Conservation (phyloP, 108 stramenopile genomes). For the Skeletonema grethae region DNA sequence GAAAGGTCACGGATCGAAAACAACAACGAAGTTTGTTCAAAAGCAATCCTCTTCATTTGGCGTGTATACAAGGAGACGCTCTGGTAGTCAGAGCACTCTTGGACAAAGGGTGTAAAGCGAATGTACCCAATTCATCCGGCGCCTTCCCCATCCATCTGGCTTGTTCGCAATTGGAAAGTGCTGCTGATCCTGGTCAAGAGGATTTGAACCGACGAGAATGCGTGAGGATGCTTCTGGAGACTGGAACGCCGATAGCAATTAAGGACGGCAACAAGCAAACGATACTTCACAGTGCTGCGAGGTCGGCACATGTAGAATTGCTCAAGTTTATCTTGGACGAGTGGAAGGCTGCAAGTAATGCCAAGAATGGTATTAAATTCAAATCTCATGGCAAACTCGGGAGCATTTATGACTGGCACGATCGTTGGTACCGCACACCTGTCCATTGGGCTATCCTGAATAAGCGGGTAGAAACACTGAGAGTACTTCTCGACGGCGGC, state of each 20-base stretch:
- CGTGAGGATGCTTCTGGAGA: conserved; percentile 53
- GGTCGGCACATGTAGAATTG: conserved; percentile 63
- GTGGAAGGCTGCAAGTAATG: conserved; percentile 42
- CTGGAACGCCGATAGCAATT: conserved; percentile 63
- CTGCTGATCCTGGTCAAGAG: conserved; percentile 31
- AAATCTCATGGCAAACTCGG: conserved; percentile 38
- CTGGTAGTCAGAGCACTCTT: conserved; percentile 56
- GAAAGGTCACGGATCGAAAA: conserved; percentile 36
- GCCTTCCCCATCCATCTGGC: conserved; percentile 75
- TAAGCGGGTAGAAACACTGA: conserved; percentile 60
- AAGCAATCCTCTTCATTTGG: conserved; percentile 71
- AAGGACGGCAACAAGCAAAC: conserved; percentile 87
- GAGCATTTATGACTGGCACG: conserved; percentile 49
- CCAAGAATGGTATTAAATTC: conserved; percentile 22
- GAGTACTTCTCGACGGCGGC: conserved; percentile 60
- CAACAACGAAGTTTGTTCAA: conserved; percentile 53
- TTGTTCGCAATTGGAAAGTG: conserved; percentile 47
- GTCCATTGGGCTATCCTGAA: conserved; percentile 90
- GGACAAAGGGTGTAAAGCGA: conserved; percentile 54
- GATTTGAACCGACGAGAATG: conserved; percentile 57
- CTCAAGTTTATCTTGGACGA: conserved; percentile 53
- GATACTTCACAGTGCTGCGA: conserved; percentile 74
- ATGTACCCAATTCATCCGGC: conserved; percentile 74
- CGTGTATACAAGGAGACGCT: conserved; percentile 61
- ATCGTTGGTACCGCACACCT: conserved; percentile 71